Percentiles rank a stretch among this genome's conserved stretches.
Evolutionary conservation across 768 basidiomycete species (phyloP).

Genomic region (Exidia glandulosa): DNA sequence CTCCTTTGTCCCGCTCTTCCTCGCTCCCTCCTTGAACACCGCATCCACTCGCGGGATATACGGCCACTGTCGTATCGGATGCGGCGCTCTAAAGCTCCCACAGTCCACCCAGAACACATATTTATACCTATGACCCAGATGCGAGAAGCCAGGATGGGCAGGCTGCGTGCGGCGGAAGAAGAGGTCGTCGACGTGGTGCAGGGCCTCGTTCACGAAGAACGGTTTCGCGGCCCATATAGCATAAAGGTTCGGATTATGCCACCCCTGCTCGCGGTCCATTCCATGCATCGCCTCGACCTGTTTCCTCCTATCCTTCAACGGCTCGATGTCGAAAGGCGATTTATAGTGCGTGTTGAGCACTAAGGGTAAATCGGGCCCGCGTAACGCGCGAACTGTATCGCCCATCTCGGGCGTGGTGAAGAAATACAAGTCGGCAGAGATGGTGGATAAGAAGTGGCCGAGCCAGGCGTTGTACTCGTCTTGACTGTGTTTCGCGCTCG

Average conservation of each 20-base stretch:
- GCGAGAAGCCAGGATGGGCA: too few species aligned
- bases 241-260: conserved; percentile 39
- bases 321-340: conserved; percentile 38
- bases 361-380: too few species aligned
- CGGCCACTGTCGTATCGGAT: conserved; percentile 38
- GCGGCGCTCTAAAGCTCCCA: conserved; percentile 37
- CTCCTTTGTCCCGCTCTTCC: conserved; percentile 15
- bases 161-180: background rate
- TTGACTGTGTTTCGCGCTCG: too few species aligned
- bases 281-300: conserved; percentile 32
- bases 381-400: too few species aligned
- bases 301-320: conserved; percentile 22
- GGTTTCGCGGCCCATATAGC: conserved; percentile 48
- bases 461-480: too few species aligned
- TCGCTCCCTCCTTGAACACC: conserved; percentile 27
- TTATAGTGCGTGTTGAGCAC: conserved; percentile 34
- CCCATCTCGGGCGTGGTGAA: too few species aligned
- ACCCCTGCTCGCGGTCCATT: conserved; percentile 31
- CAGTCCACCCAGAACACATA: conserved; percentile 52
- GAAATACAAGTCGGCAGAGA: too few species aligned
- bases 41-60: conserved; percentile 27
- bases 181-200: conserved; percentile 11
- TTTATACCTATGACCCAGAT: conserved; percentile 25
- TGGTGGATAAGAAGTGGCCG: too few species aligned
- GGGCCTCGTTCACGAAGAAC: conserved; percentile 34